phyloP scores from a whole-genome alignment of 257 asterid species.

The Solanum paucissectum region DNA sequence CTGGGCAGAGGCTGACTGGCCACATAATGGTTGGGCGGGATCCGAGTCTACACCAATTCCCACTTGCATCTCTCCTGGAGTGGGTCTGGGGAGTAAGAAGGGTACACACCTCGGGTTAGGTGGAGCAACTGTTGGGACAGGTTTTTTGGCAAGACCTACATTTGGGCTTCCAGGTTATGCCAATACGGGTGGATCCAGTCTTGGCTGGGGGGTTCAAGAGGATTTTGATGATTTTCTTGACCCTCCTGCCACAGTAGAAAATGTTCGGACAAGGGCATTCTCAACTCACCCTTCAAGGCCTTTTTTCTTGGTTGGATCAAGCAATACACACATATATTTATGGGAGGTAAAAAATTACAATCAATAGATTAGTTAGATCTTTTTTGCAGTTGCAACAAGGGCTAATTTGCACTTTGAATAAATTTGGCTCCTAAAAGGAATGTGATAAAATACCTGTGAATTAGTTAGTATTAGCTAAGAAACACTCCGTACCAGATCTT shows the following conservation, averaged over 20 bases:
- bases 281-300: conserved; percentile 90
- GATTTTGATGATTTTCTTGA: conserved; percentile 75
- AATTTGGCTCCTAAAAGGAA: background rate
- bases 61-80: conserved; percentile 65
- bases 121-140: conserved; percentile 70
- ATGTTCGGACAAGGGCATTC: conserved; percentile 67
- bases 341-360: conserved; percentile 62
- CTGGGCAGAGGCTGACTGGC: conserved; percentile 98
- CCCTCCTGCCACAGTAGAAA: conserved; percentile 77
- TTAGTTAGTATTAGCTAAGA: background rate
- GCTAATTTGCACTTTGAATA: background rate
- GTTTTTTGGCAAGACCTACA: conserved; percentile 39
- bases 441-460: background rate
- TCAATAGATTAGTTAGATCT: background rate
- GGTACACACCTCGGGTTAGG: conserved; percentile 65
- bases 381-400: background rate
- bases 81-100: conserved; percentile 70
- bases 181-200: conserved; percentile 47
- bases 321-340: conserved; percentile 81
- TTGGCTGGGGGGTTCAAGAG: conserved; percentile 90
- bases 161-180: conserved; percentile 58
- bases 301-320: conserved; percentile 90
- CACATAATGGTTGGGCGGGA: conserved; percentile 87
- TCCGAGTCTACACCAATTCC: conserved; percentile 64
- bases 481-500: background rate